Evolutionary conservation across 176 grass and related monocot genomes (phyloP).

Genomic region (Triticum monococcum): DNA sequence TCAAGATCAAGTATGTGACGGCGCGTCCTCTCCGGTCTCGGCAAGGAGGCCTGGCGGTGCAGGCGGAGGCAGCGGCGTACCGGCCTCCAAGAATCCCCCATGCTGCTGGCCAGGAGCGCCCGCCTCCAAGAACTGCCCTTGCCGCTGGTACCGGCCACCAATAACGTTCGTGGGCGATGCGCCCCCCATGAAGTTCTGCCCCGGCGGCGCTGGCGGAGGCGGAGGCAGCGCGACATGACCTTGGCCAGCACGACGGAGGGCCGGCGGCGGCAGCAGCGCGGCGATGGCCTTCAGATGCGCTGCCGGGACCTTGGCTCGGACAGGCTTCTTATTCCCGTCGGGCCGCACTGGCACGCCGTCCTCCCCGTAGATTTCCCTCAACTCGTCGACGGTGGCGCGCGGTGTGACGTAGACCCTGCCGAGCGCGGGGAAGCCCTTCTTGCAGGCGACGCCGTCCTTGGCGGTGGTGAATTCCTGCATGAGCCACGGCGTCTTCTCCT

Average conservation of each 20-base stretch:
- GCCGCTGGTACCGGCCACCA: not conserved
- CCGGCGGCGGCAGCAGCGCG: not conserved
- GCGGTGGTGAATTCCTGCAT: conserved; percentile 28
- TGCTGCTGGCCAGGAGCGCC: too few relatives aligned
- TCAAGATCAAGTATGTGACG: not conserved
- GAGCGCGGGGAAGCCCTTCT: not conserved
- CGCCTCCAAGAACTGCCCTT: not conserved
- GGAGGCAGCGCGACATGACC: not conserved
- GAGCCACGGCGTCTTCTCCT: conserved; percentile 13
- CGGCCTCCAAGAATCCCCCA: too few relatives aligned
- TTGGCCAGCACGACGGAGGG: not conserved
- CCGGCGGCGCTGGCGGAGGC: not conserved
- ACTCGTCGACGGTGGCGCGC: not conserved
- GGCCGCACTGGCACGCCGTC: not conserved
- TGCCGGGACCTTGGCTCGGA: not conserved
- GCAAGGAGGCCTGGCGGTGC: not conserved
- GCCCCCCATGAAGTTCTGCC: too few relatives aligned
- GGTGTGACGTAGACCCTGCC: conserved; percentile 30
- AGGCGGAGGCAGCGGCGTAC: not conserved
- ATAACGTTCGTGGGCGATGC: not conserved
- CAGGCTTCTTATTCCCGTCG: not conserved
- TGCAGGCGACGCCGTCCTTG: not conserved
- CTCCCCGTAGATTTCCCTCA: not conserved
- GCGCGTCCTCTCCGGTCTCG: not conserved
- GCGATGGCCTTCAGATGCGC: not conserved